Evolutionary conservation across 345 rosid species (phyloP), one percentile per base, ranked within the genome.

Genomic region (Eucalyptus microcorys): DNA sequence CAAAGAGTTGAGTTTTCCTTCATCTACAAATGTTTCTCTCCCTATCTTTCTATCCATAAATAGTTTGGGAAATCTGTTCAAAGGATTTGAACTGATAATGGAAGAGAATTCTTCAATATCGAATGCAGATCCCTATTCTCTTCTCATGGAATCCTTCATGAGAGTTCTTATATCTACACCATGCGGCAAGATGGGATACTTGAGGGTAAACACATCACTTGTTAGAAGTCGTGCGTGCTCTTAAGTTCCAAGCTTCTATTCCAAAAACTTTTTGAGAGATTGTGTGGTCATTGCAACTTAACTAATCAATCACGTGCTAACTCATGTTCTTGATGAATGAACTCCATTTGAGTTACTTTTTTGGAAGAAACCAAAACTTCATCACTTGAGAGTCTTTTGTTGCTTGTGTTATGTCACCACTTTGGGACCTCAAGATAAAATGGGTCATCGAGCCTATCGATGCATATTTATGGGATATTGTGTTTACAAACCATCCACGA

Each of bases 181-280:
- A 21, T 8, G 22, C 5, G 4, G 5, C 59, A 53, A 19, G 22
- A 53, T 21, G 59, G 10, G 26, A 21, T 53, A 16, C 24, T 53
- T 19, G 59, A 53, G 59, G 3, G 59, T 8, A 59, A 59, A 59
- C 66, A 59, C 13, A 2, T 26, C 64, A 59, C 30, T 3, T 55
- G 0, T 55, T 55, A 55, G 27, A 26, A 24, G 12, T 22, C 0
- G 13, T 1, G 1, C 1, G 1, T 55, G n/a, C 15, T 59, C n/a
- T 59, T 27, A 59, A 26, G n/a, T 59, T 59, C n/a, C 32, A 27
- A 59, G 32, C 30, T 5, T 59, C 66, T 27, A 59, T 59, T 27
- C 66, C 7, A 5, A 26, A 59, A 5, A 1, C 3, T 26, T 59
- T 26, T 59, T 5, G 66, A 27, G n/a, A 59, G 14, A 59, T 59